Evolutionary conservation across 2,329 filamentous ascomycete genomes (phyloP).

Genomic region (Catunica adiposa): DNA sequence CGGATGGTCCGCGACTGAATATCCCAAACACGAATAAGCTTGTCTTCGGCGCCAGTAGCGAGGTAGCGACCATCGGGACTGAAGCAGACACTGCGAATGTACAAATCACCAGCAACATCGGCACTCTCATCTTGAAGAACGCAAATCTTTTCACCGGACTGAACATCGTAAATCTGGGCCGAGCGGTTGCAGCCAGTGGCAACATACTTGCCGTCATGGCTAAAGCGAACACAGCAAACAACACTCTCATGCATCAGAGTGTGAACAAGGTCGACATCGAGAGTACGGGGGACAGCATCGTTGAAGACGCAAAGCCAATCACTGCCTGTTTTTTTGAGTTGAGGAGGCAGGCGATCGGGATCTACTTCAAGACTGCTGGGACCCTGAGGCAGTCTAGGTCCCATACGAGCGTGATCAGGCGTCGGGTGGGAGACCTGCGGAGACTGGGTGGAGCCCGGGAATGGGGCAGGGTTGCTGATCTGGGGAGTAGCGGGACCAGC

Average conservation of each 20-base stretch:
- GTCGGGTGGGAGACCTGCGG: slow-evolving; percentile 80
- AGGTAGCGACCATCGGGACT: slow-evolving; percentile 89
- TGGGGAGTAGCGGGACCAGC: slow-evolving; percentile 70
- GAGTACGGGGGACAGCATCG: slow-evolving; percentile 67
- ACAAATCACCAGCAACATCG: slow-evolving; percentile 78
- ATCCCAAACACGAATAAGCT: slow-evolving; percentile 95
- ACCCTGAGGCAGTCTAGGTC: slow-evolving; percentile 20
- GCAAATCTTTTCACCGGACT: slow-evolving; percentile 71
- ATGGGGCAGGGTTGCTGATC: slow-evolving; percentile 74
- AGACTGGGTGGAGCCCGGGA: slow-evolving; percentile 66
- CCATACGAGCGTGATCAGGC: slow-evolving; percentile 43
- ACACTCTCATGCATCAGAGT: slow-evolving; percentile 89
- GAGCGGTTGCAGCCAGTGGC: slow-evolving; percentile 94
- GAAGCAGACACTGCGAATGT: slow-evolving; percentile 97
- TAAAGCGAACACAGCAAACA: slow-evolving; percentile 96
- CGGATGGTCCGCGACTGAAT: slow-evolving; percentile 70
- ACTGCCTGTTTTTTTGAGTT: slow-evolving; percentile 72
- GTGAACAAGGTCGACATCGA: slow-evolving; percentile 90
- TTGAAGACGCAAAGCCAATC: slow-evolving; percentile 99
- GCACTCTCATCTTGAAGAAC: slow-evolving; percentile 78
- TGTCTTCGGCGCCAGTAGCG: slow-evolving; percentile 93
- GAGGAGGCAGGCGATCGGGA: slow-evolving; percentile 64
- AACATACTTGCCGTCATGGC: slow-evolving; percentile 84
- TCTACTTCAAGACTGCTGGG: slow-evolving; percentile 51
- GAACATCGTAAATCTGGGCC: slow-evolving; percentile 97